Percentiles rank a stretch among this genome's conserved stretches.
Evolutionary conservation across 164 flowering plant species (phyloP).

Genomic region (Macadamia integrifolia): DNA sequence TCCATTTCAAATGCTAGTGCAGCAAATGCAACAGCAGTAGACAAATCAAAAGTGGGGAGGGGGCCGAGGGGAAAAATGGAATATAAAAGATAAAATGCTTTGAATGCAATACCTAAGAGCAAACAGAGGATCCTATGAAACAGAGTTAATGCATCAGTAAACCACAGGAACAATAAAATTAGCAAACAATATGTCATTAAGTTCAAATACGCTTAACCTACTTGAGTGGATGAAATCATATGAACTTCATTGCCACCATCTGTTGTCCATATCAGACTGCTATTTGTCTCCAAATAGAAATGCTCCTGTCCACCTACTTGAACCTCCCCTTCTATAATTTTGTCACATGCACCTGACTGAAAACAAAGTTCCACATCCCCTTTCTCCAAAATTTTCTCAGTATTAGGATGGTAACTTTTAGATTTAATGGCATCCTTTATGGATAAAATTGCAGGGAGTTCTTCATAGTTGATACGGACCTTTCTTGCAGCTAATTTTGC

Average conservation of each 20-base stretch:
- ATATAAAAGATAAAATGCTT: neutral
- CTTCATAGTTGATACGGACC: slow-evolving; percentile 74
- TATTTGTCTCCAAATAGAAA: slow-evolving; percentile 82
- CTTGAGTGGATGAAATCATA: slow-evolving; percentile 95
- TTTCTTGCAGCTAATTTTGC: slow-evolving; percentile 77
- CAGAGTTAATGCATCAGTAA: neutral
- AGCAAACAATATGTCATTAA: neutral
- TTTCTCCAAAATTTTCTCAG: slow-evolving; percentile 52
- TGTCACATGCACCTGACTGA: slow-evolving; percentile 60
- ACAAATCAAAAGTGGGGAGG: neutral
- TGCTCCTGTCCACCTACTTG: slow-evolving; percentile 94
- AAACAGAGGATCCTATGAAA: too few species aligned
- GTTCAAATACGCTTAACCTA: slow-evolving; percentile 21
- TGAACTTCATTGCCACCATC: slow-evolving; percentile 94
- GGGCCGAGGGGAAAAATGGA: neutral
- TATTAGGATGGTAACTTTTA: slow-evolving; percentile 67
- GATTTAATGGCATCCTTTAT: slow-evolving; percentile 64
- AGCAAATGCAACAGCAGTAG: too few species aligned
- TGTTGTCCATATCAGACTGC: slow-evolving; percentile 73
- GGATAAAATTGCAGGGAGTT: slow-evolving; percentile 75
- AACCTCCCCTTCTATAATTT: slow-evolving; percentile 80
- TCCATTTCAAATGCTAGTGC: too few species aligned
- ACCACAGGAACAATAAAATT: neutral
- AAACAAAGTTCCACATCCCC: slow-evolving; percentile 87
- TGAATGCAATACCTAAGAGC: too few species aligned